These are phyloP conservation scores for Trypanosoma scelopori DNA, from an alignment of 208 protist species.

Conservation along the genomic window DNA sequence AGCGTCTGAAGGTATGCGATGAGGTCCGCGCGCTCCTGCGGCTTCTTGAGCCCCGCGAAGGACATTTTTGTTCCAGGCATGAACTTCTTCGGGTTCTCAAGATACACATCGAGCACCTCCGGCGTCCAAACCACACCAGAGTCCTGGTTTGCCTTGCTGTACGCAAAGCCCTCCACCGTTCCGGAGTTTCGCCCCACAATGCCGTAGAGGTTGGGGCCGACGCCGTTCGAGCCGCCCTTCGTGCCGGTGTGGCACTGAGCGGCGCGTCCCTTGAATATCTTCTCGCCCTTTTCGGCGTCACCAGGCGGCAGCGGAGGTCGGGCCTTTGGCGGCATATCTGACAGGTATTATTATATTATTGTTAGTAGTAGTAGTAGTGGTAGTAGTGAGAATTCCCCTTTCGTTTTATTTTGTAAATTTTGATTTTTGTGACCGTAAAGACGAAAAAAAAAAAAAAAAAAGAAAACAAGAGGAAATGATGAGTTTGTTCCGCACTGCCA, in stretches of 20 bases:
- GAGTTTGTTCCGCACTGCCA: too few relatives aligned
- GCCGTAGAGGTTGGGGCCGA: conserved; percentile 92
- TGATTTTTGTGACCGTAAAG: too few relatives aligned
- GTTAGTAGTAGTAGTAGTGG: too few relatives aligned
- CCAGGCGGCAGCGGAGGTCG: conserved; percentile 71
- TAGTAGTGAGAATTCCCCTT: too few relatives aligned
- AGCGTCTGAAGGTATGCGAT: conserved; percentile 93
- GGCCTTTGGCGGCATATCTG: conserved; percentile 68
- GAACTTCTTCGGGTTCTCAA: conserved; percentile 98
- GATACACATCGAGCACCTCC: conserved; percentile 93
- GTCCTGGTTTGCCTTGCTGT: conserved; percentile 95
- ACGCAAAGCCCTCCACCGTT: conserved; percentile 90
- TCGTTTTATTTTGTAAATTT: too few relatives aligned
- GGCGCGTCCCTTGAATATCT: conserved; percentile 93
- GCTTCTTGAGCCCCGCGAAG: conserved; percentile 95
- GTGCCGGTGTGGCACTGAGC: conserved; percentile 93
- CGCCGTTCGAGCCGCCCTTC: conserved; percentile 89
- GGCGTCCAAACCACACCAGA: conserved; percentile 92
- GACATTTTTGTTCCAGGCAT: conserved; percentile 98
- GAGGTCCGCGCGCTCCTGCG: conserved; percentile 92
- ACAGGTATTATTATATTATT: conserved; percentile 12
- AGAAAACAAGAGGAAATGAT: too few relatives aligned
- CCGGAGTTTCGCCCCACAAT: conserved; percentile 92
- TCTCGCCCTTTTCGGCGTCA: conserved; percentile 82
- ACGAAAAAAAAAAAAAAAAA: too few relatives aligned